Conservation (phyloP, 495 filamentous ascomycete species). For the Penicillium lividum region DNA sequence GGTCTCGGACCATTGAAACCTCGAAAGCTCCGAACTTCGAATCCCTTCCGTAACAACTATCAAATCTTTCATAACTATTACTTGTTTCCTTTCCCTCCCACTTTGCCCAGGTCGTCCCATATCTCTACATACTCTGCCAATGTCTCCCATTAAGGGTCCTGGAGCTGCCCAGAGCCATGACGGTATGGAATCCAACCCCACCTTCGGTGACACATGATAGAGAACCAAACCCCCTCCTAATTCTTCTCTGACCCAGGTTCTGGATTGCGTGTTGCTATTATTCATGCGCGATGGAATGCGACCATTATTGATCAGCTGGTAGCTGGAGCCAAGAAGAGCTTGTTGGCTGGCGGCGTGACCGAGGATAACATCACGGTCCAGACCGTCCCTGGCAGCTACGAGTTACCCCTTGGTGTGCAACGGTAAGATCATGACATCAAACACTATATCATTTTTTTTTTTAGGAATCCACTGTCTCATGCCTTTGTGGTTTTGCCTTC, state of each 20-base stretch:
- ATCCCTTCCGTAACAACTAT: not conserved
- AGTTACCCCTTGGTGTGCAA: conserved; percentile 85
- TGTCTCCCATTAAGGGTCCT: conserved; percentile 59
- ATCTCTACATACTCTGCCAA: conserved; percentile 12
- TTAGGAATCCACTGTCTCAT: not conserved
- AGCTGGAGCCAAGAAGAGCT: conserved; percentile 63
- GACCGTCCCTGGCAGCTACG: conserved; percentile 91
- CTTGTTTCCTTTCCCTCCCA: not conserved
- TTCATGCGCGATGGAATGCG: conserved; percentile 95
- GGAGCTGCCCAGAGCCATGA: conserved; percentile 53
- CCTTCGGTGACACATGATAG: not conserved
- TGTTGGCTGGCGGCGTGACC: conserved; percentile 72
- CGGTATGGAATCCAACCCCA: conserved; percentile 36
- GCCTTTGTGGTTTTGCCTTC: conserved; percentile 1
- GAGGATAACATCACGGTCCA: conserved; percentile 86
- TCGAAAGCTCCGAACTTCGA: not conserved
- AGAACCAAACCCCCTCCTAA: not conserved
- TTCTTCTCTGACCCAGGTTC: conserved; percentile 54
- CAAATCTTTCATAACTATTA: not conserved
- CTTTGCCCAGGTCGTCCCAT: not conserved
- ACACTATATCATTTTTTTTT: not conserved
- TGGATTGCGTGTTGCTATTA: conserved; percentile 83
- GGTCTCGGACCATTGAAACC: not conserved
- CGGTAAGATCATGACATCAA: conserved; percentile 50
- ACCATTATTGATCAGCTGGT: conserved; percentile 76